phyloP scores from a whole-genome alignment of 306 rosid species.

The Cicer arietinum region DNA sequence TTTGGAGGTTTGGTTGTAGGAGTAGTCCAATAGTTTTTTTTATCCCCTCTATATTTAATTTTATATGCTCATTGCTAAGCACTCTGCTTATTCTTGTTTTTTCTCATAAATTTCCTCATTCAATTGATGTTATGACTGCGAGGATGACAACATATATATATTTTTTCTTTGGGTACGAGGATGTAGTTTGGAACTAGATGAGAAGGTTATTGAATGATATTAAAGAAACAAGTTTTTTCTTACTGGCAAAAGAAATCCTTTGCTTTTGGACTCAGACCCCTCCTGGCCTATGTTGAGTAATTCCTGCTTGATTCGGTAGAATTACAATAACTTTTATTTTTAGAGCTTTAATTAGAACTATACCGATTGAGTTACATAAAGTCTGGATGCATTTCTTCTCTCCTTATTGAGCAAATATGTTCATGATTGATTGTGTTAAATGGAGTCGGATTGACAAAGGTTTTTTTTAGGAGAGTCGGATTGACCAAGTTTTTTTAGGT shows the following conservation, averaged over 20 bases:
- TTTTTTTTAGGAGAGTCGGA: not conserved
- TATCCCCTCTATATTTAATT: conserved; percentile 32
- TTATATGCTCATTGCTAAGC: conserved; percentile 38
- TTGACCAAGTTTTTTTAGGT: not conserved
- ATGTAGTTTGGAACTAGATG: conserved; percentile 35
- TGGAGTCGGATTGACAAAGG: not conserved
- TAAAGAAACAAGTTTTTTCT: conserved; percentile 8
- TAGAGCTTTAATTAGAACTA: not conserved
- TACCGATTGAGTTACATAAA: not conserved
- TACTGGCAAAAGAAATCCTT: not conserved
- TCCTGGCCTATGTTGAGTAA: not conserved
- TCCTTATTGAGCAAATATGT: conserved; percentile 14
- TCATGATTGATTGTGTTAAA: not conserved
- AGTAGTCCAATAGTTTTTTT: conserved; percentile 43
- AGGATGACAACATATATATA: conserved; percentile 27
- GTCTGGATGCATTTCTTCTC: conserved; percentile 9
- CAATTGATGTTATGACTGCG: conserved; percentile 16
- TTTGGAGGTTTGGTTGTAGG: conserved; percentile 48
- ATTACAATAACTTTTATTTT: not conserved
- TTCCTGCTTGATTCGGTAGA: conserved; percentile 2
- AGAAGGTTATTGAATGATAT: conserved; percentile 35
- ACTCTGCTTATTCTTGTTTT: conserved; percentile 33
- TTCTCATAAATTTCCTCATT: conserved; percentile 30
- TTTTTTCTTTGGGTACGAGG: conserved; percentile 25
- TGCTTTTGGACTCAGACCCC: not conserved